These are phyloP conservation scores for Meyerozyma sp. DNA, from an alignment of 1,139 yeast species.

Conservation along the genomic window DNA sequence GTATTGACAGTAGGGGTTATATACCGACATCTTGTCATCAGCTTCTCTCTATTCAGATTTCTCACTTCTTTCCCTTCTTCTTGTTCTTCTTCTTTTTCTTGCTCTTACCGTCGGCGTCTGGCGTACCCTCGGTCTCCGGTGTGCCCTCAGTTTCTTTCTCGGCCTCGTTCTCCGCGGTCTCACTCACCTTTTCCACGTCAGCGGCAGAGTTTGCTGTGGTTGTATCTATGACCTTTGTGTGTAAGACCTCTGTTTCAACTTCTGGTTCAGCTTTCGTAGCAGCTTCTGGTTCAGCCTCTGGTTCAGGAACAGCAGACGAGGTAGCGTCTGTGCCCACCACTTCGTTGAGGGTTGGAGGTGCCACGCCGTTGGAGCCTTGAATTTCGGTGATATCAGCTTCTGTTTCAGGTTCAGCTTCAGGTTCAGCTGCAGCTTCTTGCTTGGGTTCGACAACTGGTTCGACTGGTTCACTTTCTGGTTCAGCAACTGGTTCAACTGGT, in stretches of 20 bases:
- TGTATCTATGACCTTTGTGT: neutral
- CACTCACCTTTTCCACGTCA: neutral
- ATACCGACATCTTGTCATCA: neutral
- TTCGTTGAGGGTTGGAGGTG: neutral
- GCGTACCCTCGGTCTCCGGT: conserved; percentile 6
- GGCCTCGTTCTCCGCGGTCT: conserved; percentile 4
- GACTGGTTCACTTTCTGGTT: neutral
- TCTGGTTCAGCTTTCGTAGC: too few species aligned
- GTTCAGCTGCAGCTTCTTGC: neutral
- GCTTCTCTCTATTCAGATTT: neutral
- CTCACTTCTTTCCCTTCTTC: conserved; percentile 1
- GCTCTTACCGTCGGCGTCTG: conserved; percentile 3
- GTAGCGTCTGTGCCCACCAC: neutral
- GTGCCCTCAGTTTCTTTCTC: conserved; percentile 5
- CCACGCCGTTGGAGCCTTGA: neutral
- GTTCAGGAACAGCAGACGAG: too few species aligned
- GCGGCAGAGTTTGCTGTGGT: neutral
- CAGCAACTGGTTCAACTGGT: neutral
- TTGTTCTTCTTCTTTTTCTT: conserved; percentile 4
- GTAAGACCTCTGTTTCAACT: neutral
- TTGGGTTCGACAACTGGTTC: neutral
- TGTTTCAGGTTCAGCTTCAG: neutral
- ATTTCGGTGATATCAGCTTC: neutral
- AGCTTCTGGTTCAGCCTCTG: too few species aligned
- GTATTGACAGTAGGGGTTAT: too few species aligned